phyloP scores from a whole-genome alignment of 2,329 filamentous ascomycete species.

The Blumeriella jaapii region DNA sequence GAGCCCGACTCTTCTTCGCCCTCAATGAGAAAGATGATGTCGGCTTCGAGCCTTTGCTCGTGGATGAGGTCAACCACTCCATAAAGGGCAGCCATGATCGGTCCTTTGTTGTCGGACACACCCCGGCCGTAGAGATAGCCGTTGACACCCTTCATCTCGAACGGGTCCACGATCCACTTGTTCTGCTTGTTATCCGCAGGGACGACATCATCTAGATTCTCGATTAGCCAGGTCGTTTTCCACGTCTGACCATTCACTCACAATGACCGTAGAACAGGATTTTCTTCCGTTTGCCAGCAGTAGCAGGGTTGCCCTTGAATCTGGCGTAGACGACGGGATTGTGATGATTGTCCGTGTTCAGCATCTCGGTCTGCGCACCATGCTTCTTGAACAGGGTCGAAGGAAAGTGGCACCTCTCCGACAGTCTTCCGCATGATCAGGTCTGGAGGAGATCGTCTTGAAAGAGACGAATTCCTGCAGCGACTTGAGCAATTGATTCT shows the following conservation, averaged over 20 bases:
- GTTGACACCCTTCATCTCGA: constrained; percentile 77
- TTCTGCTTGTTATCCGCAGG: constrained; percentile 71
- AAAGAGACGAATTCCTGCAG: constrained; percentile 81
- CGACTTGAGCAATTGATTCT: constrained; percentile 54
- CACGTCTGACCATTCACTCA: constrained; percentile 6
- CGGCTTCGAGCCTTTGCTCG: constrained; percentile 71
- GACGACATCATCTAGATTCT: constrained; percentile 65
- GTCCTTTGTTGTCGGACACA: constrained; percentile 96
- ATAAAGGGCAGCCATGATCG: constrained; percentile 86
- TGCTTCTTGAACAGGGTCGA: constrained; percentile 85
- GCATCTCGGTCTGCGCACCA: constrained; percentile 78
- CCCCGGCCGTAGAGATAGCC: constrained; percentile 92
- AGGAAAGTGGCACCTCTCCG: constrained; percentile 85
- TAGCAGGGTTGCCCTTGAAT: constrained; percentile 65
- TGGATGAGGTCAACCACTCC: constrained; percentile 83
- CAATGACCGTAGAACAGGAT: constrained; percentile 94
- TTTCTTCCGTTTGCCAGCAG: constrained; percentile 59
- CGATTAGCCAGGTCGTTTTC: constrained; percentile 1
- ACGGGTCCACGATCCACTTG: constrained; percentile 83
- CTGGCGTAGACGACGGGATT: constrained; percentile 92
- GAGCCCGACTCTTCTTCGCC: constrained; percentile 95
- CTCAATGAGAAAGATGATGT: constrained; percentile 90
- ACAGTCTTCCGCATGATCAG: constrained; percentile 83
- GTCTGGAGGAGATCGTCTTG: constrained; percentile 80
- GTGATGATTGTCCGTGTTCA: constrained; percentile 64